These are phyloP conservation scores for Leishmania braziliensis DNA, from an alignment of 208 protist species.

Conservation along the genomic window DNA sequence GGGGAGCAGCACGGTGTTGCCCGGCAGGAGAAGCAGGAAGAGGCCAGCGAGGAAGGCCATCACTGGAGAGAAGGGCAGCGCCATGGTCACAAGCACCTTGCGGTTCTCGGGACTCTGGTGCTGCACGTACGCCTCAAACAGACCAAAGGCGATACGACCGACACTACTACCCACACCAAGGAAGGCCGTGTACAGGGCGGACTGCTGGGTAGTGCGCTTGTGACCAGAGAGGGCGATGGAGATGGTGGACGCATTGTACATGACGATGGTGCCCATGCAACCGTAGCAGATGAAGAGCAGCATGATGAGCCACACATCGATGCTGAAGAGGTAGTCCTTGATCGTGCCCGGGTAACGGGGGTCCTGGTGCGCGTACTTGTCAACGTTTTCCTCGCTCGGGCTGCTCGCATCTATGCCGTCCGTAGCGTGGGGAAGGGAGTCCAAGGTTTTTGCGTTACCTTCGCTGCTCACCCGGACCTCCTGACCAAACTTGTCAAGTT, in stretches of 20 bases:
- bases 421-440: background rate
- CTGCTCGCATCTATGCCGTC: background rate
- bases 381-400: conserved; percentile 3
- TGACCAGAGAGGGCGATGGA: conserved; percentile 53
- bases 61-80: conserved; percentile 52
- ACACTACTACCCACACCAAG: conserved; percentile 64
- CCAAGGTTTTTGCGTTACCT: background rate
- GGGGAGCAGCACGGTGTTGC: conserved; percentile 49
- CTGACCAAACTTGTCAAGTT: background rate
- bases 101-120: conserved; percentile 48
- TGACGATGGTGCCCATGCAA: conserved; percentile 53
- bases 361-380: conserved; percentile 42
- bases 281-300: conserved; percentile 57
- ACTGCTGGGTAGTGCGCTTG: conserved; percentile 30
- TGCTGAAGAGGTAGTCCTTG: conserved; percentile 35
- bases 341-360: conserved; percentile 51
- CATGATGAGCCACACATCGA: conserved; percentile 64
- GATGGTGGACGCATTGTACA: conserved; percentile 74
- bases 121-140: conserved; percentile 76
- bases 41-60: conserved; percentile 45
- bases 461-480: conserved; percentile 17
- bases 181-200: conserved; percentile 71
- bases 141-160: conserved; percentile 54
- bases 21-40: conserved; percentile 55
- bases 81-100: conserved; percentile 53